Conservation (phyloP, 306 rosid genomes). For the Quercus berberidifolia region DNA sequence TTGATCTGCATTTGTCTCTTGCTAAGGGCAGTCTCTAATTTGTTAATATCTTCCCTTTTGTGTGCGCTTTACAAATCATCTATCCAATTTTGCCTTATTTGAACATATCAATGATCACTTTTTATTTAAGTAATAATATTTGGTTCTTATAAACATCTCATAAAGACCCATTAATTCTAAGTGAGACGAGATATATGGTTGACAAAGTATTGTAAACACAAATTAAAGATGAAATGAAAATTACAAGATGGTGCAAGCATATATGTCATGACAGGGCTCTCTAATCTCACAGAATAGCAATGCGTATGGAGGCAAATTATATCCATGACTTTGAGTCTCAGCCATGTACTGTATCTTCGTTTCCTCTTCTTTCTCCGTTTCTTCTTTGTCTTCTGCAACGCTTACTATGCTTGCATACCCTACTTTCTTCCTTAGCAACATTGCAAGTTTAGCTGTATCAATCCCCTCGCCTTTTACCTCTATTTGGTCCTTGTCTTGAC, state of each 20-base stretch:
- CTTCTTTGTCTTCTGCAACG: conserved; percentile 21
- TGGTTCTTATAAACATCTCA: too few relatives aligned
- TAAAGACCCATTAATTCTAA: too few relatives aligned
- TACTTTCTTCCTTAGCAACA: conserved; percentile 23
- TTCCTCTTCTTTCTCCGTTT: background rate
- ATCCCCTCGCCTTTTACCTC: conserved; percentile 30
- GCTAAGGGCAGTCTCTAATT: background rate
- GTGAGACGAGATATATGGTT: too few relatives aligned
- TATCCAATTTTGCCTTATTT: background rate
- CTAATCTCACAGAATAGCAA: too few relatives aligned
- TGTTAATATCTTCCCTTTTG: background rate
- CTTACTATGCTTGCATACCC: conserved; percentile 26
- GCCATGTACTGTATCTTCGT: background rate
- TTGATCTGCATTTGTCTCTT: too few relatives aligned
- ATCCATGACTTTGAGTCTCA: background rate
- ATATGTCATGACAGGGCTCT: background rate
- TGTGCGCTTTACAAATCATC: background rate
- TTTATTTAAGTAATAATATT: too few relatives aligned
- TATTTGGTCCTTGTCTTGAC: conserved; percentile 21
- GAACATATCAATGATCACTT: background rate
- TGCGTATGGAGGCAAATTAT: background rate
- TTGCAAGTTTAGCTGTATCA: conserved; percentile 30
- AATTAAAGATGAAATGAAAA: too few relatives aligned
- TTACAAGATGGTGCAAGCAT: background rate
- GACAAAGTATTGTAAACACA: too few relatives aligned